phyloP scores from a whole-genome alignment of 192 early-diverging fungal species.

The Mortierella antarctica region DNA sequence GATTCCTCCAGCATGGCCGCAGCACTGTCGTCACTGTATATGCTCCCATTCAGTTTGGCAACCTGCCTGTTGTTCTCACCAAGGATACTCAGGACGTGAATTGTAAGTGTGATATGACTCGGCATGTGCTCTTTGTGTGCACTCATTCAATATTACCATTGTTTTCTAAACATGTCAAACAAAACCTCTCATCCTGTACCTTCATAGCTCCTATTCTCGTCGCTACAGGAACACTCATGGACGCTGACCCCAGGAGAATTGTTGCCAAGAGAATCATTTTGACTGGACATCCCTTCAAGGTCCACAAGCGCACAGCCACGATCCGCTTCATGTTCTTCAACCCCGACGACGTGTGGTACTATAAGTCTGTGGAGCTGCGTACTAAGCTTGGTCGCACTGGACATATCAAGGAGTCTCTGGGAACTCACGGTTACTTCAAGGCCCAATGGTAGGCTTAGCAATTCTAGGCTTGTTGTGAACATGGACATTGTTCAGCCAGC shows the following conservation, averaged over 20 bases:
- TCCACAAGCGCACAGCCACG: constrained; percentile 92
- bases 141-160: not conserved
- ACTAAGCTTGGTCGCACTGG: constrained; percentile 93
- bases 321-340: constrained; percentile 98
- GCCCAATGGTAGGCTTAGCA: constrained; percentile 23
- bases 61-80: constrained; percentile 85
- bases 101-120: constrained; percentile 36
- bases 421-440: constrained; percentile 91
- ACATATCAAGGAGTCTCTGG: constrained; percentile 92
- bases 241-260: constrained; percentile 85
- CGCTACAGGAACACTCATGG: constrained; percentile 81
- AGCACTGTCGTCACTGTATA: constrained; percentile 87
- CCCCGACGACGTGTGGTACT: constrained; percentile 93
- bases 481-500: too few species aligned
- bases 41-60: constrained; percentile 92
- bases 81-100: constrained; percentile 71
- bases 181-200: not conserved
- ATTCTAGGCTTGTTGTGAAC: not conserved
- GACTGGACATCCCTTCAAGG: constrained; percentile 95
- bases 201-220: constrained; percentile 70
- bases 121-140: not conserved
- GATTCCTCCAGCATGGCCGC: constrained; percentile 84
- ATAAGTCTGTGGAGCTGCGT: constrained; percentile 93
- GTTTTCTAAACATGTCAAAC: constrained; percentile 1
- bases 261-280: constrained; percentile 95